These are phyloP conservation scores for Erythrobasidium yunnanense DNA, from an alignment of 768 basidiomycete genomes.

Conservation along the genomic window DNA sequence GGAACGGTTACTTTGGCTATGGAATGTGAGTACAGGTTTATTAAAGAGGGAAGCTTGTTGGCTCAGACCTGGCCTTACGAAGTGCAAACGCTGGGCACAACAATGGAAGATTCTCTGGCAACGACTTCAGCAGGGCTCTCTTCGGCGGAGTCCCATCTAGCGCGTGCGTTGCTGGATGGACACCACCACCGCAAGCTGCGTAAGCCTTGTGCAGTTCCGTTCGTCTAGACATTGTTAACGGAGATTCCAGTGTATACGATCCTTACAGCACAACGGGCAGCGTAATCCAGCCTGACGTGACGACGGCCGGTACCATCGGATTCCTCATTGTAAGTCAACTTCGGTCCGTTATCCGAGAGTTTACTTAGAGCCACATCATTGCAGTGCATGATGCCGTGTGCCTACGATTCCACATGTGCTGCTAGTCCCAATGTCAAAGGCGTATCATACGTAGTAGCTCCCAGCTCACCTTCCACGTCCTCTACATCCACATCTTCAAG, in stretches of 20 bases:
- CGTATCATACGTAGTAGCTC: neutral
- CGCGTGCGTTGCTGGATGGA: constrained; percentile 18
- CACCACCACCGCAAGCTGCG: constrained; percentile 20
- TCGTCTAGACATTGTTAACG: neutral
- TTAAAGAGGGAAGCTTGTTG: neutral
- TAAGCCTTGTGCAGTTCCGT: neutral
- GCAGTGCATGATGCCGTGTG: constrained; percentile 27
- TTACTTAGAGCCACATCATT: too few species aligned
- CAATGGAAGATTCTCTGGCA: constrained; percentile 30
- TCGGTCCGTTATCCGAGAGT: too few species aligned
- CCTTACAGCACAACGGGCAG: constrained; percentile 8
- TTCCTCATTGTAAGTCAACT: constrained; percentile 16
- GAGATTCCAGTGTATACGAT: constrained; percentile 2
- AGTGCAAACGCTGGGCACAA: constrained; percentile 33
- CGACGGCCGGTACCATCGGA: neutral
- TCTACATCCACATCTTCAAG: neutral
- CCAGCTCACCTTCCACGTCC: neutral
- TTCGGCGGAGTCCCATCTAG: constrained; percentile 30
- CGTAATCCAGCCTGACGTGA: constrained; percentile 1
- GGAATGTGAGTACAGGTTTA: constrained; percentile 27
- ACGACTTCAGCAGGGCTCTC: constrained; percentile 32
- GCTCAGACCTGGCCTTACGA: neutral
- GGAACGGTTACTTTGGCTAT: constrained; percentile 36
- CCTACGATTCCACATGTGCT: neutral
- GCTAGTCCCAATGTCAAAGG: neutral